A percentile compares a stretch with the other conserved stretches of the same genome.
These are phyloP conservation scores for Verticillium zaregamsianum DNA, from an alignment of 2,329 filamentous ascomycete species.

Conservation along the genomic window DNA sequence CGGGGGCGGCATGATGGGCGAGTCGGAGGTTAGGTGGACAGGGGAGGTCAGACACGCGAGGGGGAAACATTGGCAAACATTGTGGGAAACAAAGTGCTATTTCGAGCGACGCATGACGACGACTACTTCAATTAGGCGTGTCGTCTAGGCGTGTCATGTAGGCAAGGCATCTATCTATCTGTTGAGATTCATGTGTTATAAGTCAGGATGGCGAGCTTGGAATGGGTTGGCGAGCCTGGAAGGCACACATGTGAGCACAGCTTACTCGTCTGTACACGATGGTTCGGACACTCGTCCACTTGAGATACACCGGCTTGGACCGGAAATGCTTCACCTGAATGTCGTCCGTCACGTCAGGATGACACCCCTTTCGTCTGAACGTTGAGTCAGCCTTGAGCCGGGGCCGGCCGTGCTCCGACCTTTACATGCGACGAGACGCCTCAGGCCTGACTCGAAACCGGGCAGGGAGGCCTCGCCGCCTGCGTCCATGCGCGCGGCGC, in stretches of 20 bases:
- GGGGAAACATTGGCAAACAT: background rate
- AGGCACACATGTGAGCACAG: too few relatives aligned
- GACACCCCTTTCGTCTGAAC: background rate
- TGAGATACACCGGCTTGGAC: background rate
- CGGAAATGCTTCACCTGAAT: background rate
- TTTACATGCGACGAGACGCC: background rate
- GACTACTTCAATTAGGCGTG: background rate
- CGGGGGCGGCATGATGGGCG: background rate
- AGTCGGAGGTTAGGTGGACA: background rate
- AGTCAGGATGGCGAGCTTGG: too few relatives aligned
- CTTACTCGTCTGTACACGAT: too few relatives aligned
- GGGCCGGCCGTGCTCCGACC: background rate
- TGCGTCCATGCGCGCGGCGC: background rate
- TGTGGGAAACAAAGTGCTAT: background rate
- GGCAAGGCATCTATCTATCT: background rate
- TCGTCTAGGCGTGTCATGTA: background rate
- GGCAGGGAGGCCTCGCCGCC: background rate
- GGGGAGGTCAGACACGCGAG: background rate
- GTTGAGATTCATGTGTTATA: too few relatives aligned
- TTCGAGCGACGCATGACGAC: background rate
- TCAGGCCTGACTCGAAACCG: background rate
- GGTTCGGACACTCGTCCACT: too few relatives aligned
- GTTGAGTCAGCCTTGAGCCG: background rate
- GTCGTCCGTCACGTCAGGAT: background rate
- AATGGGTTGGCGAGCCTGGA: too few relatives aligned